A percentile compares a stretch with the other conserved stretches of the same genome.
Evolutionary conservation across 345 rosid species (phyloP).

Genomic region (Boechera divaricarpa): DNA sequence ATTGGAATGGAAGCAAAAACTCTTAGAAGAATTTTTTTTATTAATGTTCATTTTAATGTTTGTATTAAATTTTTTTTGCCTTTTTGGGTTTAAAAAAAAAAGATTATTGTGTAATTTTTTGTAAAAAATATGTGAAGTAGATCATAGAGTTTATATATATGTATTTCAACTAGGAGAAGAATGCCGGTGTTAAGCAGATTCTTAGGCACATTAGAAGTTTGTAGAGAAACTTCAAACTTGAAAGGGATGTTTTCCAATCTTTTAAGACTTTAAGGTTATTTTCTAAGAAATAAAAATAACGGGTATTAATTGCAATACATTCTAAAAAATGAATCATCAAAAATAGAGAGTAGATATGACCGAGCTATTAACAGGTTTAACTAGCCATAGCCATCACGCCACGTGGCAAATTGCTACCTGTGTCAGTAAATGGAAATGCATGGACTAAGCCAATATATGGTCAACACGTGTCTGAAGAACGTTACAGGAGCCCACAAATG

Average conservation of each 20-base stretch:
- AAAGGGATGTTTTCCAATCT: not conserved
- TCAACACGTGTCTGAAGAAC: not conserved
- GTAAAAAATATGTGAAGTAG: not conserved
- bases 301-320: not conserved
- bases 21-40: too few species aligned
- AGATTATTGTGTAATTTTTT: too few species aligned
- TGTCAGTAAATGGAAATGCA: not conserved
- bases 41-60: too few species aligned
- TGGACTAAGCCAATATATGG: not conserved
- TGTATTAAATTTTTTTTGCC: too few species aligned
- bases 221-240: not conserved
- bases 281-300: not conserved
- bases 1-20: too few species aligned
- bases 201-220: not conserved
- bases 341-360: not conserved
- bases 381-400: not conserved
- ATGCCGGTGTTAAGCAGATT: not conserved
- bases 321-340: not conserved
- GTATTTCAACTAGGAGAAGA: not conserved
- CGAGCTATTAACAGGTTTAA: not conserved
- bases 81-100: too few species aligned
- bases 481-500: not conserved
- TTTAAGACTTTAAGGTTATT: not conserved
- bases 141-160: too few species aligned
- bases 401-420: conserved; percentile 1